Conservation (phyloP, 2,329 filamentous ascomycete species). For the Neofusicoccum sp. region DNA sequence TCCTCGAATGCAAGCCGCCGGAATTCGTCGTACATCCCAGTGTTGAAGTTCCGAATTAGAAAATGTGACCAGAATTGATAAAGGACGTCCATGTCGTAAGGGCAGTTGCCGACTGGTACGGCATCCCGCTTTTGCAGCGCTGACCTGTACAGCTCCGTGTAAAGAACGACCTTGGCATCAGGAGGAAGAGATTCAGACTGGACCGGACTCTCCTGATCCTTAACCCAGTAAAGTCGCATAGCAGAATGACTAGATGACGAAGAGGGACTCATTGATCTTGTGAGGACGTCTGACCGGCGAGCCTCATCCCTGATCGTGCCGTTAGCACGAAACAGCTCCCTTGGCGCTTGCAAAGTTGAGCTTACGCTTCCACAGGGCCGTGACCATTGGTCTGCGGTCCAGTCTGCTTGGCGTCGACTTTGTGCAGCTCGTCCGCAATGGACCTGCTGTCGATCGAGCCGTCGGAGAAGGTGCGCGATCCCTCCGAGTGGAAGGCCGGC, state of each 20-base stretch:
- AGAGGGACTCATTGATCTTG: slow-evolving; percentile 25
- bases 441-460: slow-evolving; percentile 55
- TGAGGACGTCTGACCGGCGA: slow-evolving; percentile 18
- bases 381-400: slow-evolving; percentile 37
- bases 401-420: slow-evolving; percentile 38
- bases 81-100: slow-evolving; percentile 62
- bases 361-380: slow-evolving; percentile 32
- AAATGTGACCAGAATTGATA: slow-evolving; percentile 77
- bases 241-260: slow-evolving; percentile 19
- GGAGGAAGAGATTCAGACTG: slow-evolving; percentile 39
- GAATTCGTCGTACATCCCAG: slow-evolving; percentile 73
- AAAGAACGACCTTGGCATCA: slow-evolving; percentile 49
- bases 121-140: slow-evolving; percentile 50
- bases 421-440: slow-evolving; percentile 49
- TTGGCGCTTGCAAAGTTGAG: slow-evolving; percentile 15
- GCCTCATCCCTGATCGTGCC: slow-evolving; percentile 23
- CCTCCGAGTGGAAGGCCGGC: slow-evolving; percentile 40
- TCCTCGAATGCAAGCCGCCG: slow-evolving; percentile 66
- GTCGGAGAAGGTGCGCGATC: slow-evolving; percentile 54
- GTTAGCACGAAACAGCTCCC: slow-evolving; percentile 25
- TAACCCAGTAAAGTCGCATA: slow-evolving; percentile 48
- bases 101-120: slow-evolving; percentile 44
- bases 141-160: slow-evolving; percentile 48
- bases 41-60: slow-evolving; percentile 70
- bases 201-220: slow-evolving; percentile 46